Evolutionary conservation across 1,284 basidiomycete genomes (phyloP), one percentile per base, ranked within the genome.

Genomic region (Meripilus lineatus): DNA sequence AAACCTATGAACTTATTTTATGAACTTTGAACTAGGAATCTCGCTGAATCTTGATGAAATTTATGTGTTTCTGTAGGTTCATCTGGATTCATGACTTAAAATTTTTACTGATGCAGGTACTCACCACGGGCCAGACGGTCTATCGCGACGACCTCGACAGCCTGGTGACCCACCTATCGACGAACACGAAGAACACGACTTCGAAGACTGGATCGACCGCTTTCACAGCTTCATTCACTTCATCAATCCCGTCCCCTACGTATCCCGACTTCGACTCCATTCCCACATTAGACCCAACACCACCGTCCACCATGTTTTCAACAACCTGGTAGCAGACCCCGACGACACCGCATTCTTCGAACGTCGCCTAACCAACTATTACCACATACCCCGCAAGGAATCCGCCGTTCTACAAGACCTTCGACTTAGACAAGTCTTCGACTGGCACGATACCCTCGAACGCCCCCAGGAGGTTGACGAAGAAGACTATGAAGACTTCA

Each of bases 211-310:
- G 34, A 36, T 36, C 34, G 17, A 36, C 34, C 18, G 17, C 11
- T 20, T 36, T 11, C 34, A 36, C 17, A 18, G 34, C 17, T 36
- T 36, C 34, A 8, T 11, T 36, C 34, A 36, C 17, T 36, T 42
- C 47, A 50, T 0, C 53, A 67, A 2, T 49, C 59, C 0, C 67
- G 68, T 44, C 58, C 71, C 5, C 66, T n/a, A n/a, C n/a, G n/a
- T n/a, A n/a, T n/a, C n/a, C n/a, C n/a, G n/a, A n/a, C n/a, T n/a
- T n/a, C n/a, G n/a, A n/a, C n/a, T n/a, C n/a, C 61, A 34, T 32
- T 11, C 34, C 25, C 1, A 6, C 15, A 1, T 17, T 26, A 17
- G 17, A 18, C 11, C 46, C 17, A 0, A 18, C 28, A 35, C 18
- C 8, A 11, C 10, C 8, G 10, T 10, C 34, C 10, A 15, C 10